Conservation (phyloP, 2,329 filamentous ascomycete species). For the Ascosphaera apis region DNA sequence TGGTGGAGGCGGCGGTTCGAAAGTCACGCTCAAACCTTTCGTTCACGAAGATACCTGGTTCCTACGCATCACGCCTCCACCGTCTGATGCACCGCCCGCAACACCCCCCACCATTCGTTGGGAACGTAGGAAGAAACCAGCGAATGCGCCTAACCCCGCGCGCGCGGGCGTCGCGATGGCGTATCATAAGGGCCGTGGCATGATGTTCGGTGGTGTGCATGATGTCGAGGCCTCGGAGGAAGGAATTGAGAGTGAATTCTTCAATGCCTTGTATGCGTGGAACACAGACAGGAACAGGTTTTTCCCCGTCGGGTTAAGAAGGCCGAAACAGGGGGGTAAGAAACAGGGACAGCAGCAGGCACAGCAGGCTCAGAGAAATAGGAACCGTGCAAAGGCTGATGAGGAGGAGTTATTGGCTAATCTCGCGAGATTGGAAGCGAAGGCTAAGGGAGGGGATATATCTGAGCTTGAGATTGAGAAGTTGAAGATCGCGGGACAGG, state of each 20-base stretch:
- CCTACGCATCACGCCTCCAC: slow-evolving; percentile 53
- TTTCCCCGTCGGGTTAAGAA: slow-evolving; percentile 59
- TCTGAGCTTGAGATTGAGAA: no score
- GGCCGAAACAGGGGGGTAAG: slow-evolving; percentile 44
- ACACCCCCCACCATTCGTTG: slow-evolving; percentile 55
- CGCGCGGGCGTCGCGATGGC: slow-evolving; percentile 85
- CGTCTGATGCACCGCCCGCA: slow-evolving; percentile 39
- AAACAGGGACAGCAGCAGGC: slow-evolving; percentile 24
- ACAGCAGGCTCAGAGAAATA: slow-evolving; percentile 25
- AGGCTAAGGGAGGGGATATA: slow-evolving; percentile 40
- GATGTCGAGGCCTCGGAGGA: slow-evolving; percentile 83
- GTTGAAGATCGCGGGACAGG: slow-evolving; percentile 26
- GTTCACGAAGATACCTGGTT: slow-evolving; percentile 94
- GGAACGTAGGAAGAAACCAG: slow-evolving; percentile 82
- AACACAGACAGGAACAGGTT: slow-evolving; percentile 90
- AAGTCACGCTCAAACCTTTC: slow-evolving; percentile 60
- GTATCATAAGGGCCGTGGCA: slow-evolving; percentile 77
- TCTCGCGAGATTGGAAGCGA: slow-evolving; percentile 62
- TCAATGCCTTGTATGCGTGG: slow-evolving; percentile 78
- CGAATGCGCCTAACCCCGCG: slow-evolving; percentile 62
- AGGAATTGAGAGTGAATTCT: slow-evolving; percentile 92
- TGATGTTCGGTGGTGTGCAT: slow-evolving; percentile 84
- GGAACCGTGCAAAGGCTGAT: slow-evolving; percentile 56
- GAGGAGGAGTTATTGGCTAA: slow-evolving; percentile 80
- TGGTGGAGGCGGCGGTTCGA: slow-evolving; percentile 33